Percentiles rank a stretch among this genome's conserved stretches.
These are phyloP conservation scores for Metarhizium album DNA, from an alignment of 2,329 filamentous ascomycete species.

Conservation along the genomic window DNA sequence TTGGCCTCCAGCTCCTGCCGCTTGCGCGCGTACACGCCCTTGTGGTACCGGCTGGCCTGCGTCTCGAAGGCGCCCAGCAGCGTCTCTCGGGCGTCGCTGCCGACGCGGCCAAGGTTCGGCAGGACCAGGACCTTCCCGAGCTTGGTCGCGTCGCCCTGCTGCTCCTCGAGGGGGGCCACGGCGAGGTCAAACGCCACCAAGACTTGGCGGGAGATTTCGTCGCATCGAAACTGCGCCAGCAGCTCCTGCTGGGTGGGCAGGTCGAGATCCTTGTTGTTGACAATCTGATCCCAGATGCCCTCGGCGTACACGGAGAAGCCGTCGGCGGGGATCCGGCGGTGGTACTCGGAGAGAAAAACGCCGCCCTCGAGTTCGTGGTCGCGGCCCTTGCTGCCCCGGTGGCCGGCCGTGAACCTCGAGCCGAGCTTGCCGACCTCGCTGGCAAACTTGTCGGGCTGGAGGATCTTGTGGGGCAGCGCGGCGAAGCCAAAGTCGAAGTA, in stretches of 20 bases:
- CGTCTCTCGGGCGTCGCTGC: slow-evolving; percentile 60
- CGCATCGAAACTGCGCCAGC: slow-evolving; percentile 91
- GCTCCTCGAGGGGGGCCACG: slow-evolving; percentile 76
- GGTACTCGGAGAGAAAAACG: slow-evolving; percentile 87
- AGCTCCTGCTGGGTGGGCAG: slow-evolving; percentile 94
- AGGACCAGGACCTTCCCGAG: slow-evolving; percentile 66
- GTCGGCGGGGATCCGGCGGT: slow-evolving; percentile 89
- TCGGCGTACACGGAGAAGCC: slow-evolving; percentile 92
- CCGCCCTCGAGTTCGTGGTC: slow-evolving; percentile 69
- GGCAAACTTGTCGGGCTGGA: slow-evolving; percentile 86
- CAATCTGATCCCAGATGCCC: slow-evolving; percentile 96
- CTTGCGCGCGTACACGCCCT: slow-evolving; percentile 85
- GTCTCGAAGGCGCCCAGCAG: slow-evolving; percentile 77
- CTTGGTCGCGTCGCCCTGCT: slow-evolving; percentile 64
- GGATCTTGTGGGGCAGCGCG: slow-evolving; percentile 89
- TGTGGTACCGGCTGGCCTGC: slow-evolving; percentile 91
- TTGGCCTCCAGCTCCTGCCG: slow-evolving; percentile 74
- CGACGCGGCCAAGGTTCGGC: slow-evolving; percentile 60
- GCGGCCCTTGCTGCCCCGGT: slow-evolving; percentile 55
- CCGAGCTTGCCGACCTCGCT: slow-evolving; percentile 71
- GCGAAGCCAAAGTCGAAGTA: slow-evolving; percentile 99
- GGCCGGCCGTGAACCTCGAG: slow-evolving; percentile 71
- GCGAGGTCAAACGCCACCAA: slow-evolving; percentile 70
- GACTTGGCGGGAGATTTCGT: slow-evolving; percentile 90
- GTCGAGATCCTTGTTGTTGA: slow-evolving; percentile 96